Conservation (phyloP, 2,329 filamentous ascomycete species). For the Fusarium camptoceras region DNA sequence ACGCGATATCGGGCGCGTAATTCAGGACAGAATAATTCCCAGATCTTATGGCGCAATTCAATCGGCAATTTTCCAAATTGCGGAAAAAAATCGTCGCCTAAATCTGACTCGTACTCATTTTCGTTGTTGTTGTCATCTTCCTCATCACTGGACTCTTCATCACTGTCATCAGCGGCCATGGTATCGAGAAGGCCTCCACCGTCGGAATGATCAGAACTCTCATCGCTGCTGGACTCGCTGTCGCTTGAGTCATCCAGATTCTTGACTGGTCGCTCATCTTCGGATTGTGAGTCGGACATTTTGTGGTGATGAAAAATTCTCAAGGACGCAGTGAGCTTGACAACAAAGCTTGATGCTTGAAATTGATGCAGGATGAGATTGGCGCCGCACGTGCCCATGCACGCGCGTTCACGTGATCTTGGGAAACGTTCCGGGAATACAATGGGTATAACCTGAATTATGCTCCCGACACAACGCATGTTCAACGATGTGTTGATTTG, state of each 20-base stretch:
- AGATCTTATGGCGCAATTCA: conserved; percentile 50
- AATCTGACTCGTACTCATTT: neutral
- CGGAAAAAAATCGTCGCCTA: conserved; percentile 31
- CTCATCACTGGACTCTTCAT: conserved; percentile 35
- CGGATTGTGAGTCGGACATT: conserved; percentile 18
- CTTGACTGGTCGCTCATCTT: neutral
- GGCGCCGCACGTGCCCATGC: neutral
- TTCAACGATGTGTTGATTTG: no score
- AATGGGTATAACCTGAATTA: accelerated
- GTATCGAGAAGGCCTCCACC: conserved; percentile 41
- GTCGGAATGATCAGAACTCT: conserved; percentile 38
- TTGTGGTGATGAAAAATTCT: neutral
- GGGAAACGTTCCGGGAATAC: accelerated
- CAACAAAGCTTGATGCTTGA: neutral
- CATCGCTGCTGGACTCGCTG: conserved; percentile 19
- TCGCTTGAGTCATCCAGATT: neutral
- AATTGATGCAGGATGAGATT: neutral
- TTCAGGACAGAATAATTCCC: conserved; percentile 51
- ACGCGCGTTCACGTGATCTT: neutral
- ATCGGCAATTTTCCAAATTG: conserved; percentile 47
- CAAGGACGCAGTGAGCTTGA: neutral
- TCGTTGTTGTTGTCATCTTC: conserved; percentile 4
- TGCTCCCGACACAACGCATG: neutral
- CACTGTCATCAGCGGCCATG: conserved; percentile 43
- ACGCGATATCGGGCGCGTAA: conserved; percentile 45